These are phyloP conservation scores for Sphaerulina musiva DNA, from an alignment of 2,329 filamentous ascomycete genomes.

Conservation along the genomic window DNA sequence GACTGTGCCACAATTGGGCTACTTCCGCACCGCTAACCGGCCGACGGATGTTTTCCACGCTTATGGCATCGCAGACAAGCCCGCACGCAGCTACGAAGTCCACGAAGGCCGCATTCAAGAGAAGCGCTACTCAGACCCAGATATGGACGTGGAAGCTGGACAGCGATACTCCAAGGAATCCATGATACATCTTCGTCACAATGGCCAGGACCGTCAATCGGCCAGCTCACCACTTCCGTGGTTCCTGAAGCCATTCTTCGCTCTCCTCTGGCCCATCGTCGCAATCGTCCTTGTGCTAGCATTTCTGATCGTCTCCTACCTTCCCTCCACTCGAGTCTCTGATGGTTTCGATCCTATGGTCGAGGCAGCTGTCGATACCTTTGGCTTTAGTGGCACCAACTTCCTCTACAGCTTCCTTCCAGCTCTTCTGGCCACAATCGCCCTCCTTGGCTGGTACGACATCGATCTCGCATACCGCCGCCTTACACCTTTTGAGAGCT, in stretches of 20 bases:
- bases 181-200: conserved; percentile 12
- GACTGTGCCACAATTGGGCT: conserved; percentile 64
- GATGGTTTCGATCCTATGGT: conserved; percentile 67
- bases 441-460: conserved; percentile 61
- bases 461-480: conserved; percentile 61
- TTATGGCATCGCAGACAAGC: conserved; percentile 59
- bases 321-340: conserved; percentile 56
- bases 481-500: conserved; percentile 62
- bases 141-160: conserved; percentile 31
- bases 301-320: conserved; percentile 70
- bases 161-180: conserved; percentile 42
- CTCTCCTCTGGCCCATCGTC: conserved; percentile 60
- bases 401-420: conserved; percentile 79
- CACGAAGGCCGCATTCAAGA: conserved; percentile 44
- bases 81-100: conserved; percentile 47
- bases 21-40: conserved; percentile 67
- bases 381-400: conserved; percentile 75
- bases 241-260: conserved; percentile 61
- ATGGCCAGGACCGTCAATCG: conserved; percentile 5
- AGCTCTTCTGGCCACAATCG: conserved; percentile 57
- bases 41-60: conserved; percentile 68
- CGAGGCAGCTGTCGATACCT: conserved; percentile 36
- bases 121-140: conserved; percentile 33
- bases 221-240: conserved; percentile 51
- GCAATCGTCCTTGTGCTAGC: conserved; percentile 58